Percentiles rank a stretch among this genome's conserved stretches.
phyloP scores from a whole-genome alignment of 2,329 filamentous ascomycete genomes.

The Cylindrodendrum hubeiense region DNA sequence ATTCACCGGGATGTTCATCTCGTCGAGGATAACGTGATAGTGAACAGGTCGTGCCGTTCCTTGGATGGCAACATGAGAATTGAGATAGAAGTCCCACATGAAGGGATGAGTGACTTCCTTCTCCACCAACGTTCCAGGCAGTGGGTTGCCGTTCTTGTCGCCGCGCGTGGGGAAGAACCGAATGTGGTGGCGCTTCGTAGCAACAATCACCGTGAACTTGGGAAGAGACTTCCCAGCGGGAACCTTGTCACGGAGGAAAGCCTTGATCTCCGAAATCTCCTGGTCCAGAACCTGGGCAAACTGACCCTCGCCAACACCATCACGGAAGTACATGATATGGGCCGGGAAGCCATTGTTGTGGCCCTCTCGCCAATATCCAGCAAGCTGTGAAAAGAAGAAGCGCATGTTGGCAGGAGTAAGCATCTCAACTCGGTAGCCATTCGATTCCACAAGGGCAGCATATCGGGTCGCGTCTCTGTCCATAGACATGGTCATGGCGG shows the following conservation, averaged over 20 bases:
- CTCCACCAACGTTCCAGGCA: constrained; percentile 91
- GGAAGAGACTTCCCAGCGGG: constrained; percentile 54
- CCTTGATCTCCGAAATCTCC: constrained; percentile 82
- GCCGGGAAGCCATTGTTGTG: constrained; percentile 63
- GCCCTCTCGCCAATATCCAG: constrained; percentile 73
- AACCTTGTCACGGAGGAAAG: constrained; percentile 60
- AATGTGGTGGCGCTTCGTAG: constrained; percentile 94
- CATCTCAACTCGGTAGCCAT: constrained; percentile 86
- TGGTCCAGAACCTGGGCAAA: constrained; percentile 82
- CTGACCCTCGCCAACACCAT: constrained; percentile 91
- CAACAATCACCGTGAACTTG: constrained; percentile 87
- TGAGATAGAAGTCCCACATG: constrained; percentile 87
- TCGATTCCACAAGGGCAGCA: constrained; percentile 83
- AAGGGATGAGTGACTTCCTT: constrained; percentile 90
- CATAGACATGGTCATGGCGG: constrained; percentile 86
- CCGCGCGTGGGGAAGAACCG: constrained; percentile 84
- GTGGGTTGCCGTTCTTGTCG: constrained; percentile 84
- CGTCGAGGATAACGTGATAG: constrained; percentile 90
- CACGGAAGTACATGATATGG: constrained; percentile 92
- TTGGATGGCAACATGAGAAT: constrained; percentile 81
- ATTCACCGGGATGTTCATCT: constrained; percentile 75
- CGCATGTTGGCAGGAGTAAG: constrained; percentile 76
- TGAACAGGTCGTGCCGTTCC: constrained; percentile 93
- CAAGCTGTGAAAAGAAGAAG: constrained; percentile 73
- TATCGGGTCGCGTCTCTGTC: constrained; percentile 81